Percentiles rank a stretch among this genome's conserved stretches.
phyloP scores from a whole-genome alignment of 768 basidiomycete species.

The Boletus barrowsii region DNA sequence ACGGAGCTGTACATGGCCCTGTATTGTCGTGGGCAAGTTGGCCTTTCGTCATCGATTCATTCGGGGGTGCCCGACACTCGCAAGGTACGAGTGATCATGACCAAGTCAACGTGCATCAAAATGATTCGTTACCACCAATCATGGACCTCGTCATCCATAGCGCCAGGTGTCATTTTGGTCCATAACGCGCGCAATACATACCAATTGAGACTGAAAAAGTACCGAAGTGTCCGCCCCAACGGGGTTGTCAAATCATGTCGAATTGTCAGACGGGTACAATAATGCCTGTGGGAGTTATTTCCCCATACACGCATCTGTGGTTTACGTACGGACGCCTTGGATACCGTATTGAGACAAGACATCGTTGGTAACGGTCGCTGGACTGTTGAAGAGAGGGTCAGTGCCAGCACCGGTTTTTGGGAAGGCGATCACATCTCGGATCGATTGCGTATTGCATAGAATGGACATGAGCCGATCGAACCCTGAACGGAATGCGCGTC shows the following conservation, averaged over 20 bases:
- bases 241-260: background rate
- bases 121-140: background rate
- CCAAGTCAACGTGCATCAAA: background rate
- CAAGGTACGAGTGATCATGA: background rate
- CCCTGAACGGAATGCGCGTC: conserved; percentile 44
- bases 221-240: background rate
- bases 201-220: background rate
- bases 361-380: conserved; percentile 53
- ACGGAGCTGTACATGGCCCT: background rate
- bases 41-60: background rate
- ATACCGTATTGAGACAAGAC: conserved; percentile 67
- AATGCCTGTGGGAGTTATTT: background rate
- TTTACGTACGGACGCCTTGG: conserved; percentile 28
- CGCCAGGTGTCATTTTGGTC: background rate
- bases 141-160: background rate
- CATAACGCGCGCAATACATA: background rate
- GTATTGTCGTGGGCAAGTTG: conserved; percentile 5
- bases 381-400: conserved; percentile 88
- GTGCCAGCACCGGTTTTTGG: conserved; percentile 84
- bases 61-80: background rate
- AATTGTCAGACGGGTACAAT: conserved; percentile 1
- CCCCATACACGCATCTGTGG: no score
- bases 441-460: conserved; percentile 81
- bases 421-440: conserved; percentile 95
- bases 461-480: conserved; percentile 93